Evolutionary conservation across 2,329 filamentous ascomycete species (phyloP), one percentile per base, ranked within the genome.

Genomic region (Aspergillus hortae): DNA sequence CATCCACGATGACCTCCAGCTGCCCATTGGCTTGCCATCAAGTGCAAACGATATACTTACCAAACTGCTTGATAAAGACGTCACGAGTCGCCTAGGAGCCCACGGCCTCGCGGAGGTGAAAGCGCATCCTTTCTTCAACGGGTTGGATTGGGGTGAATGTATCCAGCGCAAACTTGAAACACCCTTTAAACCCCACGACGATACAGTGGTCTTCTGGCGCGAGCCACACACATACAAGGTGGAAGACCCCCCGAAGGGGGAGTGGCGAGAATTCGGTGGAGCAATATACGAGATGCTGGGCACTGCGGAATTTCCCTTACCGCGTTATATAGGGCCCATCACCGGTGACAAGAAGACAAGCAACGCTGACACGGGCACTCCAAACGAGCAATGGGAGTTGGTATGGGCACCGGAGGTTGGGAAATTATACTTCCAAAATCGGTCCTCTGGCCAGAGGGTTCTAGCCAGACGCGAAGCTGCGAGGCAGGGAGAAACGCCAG

Each of bases 121-220:
- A 42, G 23, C 52, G 12, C 52, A 55, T 38, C 48, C 45, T 12
- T 51, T 55, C 33, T 52, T 55, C 25, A 15, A 55, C 10, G n/a
- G 14, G 23, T 7, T 51, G 48, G 42, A 51, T 11, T 54, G 48
- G 48, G 11, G 17, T 23, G 42, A 44, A 48, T 51, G 48, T 40
- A 4, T 45, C 19, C 52, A 32, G 40, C 43, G n/a, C 12, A 48
- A 54, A 36, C 15, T 27, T 36, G 14, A 15, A 45, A 48, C 52
- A 6, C 52, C 48, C 25, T 54, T 51, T 17, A 54, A 54, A 23
- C 52, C 48, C 35, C 45, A 49, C 44, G 48, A 51, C 25, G 44
- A 19, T 17, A 9, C 30, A 41, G 30, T 27, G 32, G 21, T 41
- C 12, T 51, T 54, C 32, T 47, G 48, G 52, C 38, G 48, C 21